Base-by-base conservation (phyloP, 2,329 filamentous ascomycete genomes). In the Apiospora arundinis region DNA sequence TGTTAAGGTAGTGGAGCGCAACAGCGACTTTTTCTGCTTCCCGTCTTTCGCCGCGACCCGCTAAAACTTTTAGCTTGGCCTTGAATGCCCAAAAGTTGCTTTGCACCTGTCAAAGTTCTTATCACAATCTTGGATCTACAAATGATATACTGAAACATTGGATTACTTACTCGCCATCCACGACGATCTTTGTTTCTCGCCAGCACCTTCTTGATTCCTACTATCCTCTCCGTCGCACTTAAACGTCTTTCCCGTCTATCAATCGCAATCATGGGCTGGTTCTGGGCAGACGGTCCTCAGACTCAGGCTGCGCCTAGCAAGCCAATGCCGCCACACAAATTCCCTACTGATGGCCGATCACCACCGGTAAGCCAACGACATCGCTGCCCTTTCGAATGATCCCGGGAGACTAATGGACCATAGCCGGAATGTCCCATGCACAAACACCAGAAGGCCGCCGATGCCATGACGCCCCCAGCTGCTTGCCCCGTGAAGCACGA, bases 361-460 rank as follows among this genome's bases (percentile, higher is more conserved):
- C 84, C 84, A 77, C 84, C 83, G 60, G 84, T 85, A 81, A 74
- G 84, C 75, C 60, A 5, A 32, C 21, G n/a, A 32, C 28, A n/a
- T 63, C 18, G 2, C 14, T 52, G 18, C 4, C 11, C 11, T n/a
- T 32, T 40, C 11, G 25, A 1, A 65, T 16, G 9, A 25, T 40
- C 9, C 56, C 32, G 9, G 56, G 18, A 40, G 71, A 25, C 72
- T 32, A 25, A 23, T 12, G 14, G 18, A 16, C 18, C 72, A 63
- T n/a, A 90, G 88, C 80, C 84, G 70, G 83, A 82, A 74, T 90
- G 88, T 72, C 89, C 88, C 2, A 90, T 91, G 87, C 87, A 89
- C 80, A 84, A 87, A 71, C 76, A 78, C 70, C 76, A 79, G 73
- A 84, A 85, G 77, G 85, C 84, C 2, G 80, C 85, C 74, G 84